Evolutionary conservation across 139 green algal species (phyloP), one percentile per base, ranked within the genome.

Genomic region (Chlorella ohadii): DNA sequence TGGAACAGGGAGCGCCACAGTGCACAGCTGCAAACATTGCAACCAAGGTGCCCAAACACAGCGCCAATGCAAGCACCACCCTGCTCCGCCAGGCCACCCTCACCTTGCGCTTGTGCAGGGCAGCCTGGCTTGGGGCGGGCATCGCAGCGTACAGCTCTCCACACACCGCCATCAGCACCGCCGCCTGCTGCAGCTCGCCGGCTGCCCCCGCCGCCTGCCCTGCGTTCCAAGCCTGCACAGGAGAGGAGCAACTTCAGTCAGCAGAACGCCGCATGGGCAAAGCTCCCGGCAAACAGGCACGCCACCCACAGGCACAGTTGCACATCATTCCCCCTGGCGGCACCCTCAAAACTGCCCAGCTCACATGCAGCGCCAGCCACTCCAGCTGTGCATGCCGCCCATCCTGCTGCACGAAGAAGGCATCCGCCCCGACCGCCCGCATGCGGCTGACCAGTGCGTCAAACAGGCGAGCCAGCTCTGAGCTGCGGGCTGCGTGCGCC

Each of bases 141-240:
- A 83, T 72, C 15, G 72, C 71, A 3, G 81, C 81, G 4, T 41
- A 51, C 17, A 86, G 38, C 59, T 86, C 72, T 1, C 81, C 81
- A 16, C 57, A 86, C 44, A 65, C 39, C 28, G 72, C 72, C 39
- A 86, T 57, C 39, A 86, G 81, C 59, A 75, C 71, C 22, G 81
- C 81, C 15, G 81, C 61, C 28, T 74, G 57, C 61, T 81, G 59
- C 39, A 74, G 25, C 23, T 71, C 63, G 16, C 83, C 38, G 4
- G 41, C 57, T 6, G 25, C 7, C 1, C 66, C 75, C 0, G 83
- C 83, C 23, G 25, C 28, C 38, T 57, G 67, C 31, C 70, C 82
- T 1, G 82, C 82, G 13, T 86, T 86, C 82, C 82, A 83, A 2
- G 78, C 78, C 78, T 82, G 76, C 27, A n/a, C 20, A n/a, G 28